Evolutionary conservation across 2,329 filamentous ascomycete species (phyloP).

Genomic region (Coccinonectria pachysandricola): DNA sequence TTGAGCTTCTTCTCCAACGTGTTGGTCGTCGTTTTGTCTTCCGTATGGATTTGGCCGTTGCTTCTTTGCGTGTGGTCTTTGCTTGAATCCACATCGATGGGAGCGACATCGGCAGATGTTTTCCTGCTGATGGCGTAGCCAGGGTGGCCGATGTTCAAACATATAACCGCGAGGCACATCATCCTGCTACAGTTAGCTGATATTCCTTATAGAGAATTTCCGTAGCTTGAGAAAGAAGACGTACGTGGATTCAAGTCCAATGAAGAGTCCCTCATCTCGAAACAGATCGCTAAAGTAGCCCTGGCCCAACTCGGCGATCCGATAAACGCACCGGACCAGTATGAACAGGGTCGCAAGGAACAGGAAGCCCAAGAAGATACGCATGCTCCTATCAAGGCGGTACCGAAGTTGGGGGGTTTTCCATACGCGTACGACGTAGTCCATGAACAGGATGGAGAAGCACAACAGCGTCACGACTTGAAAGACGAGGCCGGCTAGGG

Average conservation of each 20-base stretch:
- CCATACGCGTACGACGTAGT: conserved; percentile 27
- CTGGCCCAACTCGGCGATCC: conserved; percentile 46
- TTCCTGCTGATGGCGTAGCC: conserved; percentile 11
- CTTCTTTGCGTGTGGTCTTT: too few species aligned
- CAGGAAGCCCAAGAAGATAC: conserved; percentile 39
- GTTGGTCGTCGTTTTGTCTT: too few species aligned
- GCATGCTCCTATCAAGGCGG: conserved; percentile 27
- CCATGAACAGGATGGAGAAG: conserved; percentile 32
- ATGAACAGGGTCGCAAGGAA: conserved; percentile 43
- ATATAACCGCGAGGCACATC: conserved; percentile 14
- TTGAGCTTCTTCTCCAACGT: too few species aligned
- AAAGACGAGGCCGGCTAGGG: conserved; percentile 40
- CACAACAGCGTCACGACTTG: conserved; percentile 38
- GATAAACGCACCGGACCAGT: conserved; percentile 46
- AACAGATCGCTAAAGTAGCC: conserved; percentile 33
- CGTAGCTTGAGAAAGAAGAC: too few species aligned
- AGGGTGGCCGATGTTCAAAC: conserved; percentile 14
- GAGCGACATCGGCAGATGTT: too few species aligned
- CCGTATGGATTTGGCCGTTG: too few species aligned
- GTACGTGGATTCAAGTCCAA: conserved; percentile 17
- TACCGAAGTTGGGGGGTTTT: conserved; percentile 17
- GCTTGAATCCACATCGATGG: too few species aligned
- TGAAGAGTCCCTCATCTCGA: conserved; percentile 15
- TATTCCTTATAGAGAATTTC: too few species aligned
- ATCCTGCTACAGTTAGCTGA: too few species aligned